Conservation (phyloP, 345 rosid genomes). For the Turnera subulata region DNA sequence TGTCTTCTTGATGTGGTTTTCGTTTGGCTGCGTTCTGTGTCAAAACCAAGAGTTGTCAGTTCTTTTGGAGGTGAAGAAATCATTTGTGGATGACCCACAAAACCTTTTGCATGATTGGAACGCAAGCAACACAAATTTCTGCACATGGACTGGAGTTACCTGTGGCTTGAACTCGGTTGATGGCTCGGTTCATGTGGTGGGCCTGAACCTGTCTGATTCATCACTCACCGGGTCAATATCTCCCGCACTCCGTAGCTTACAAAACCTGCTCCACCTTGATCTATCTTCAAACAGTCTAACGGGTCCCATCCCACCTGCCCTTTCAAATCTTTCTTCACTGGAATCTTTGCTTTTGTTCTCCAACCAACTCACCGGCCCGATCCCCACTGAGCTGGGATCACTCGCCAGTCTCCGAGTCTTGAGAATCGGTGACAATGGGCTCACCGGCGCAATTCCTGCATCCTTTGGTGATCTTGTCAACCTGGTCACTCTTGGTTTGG, state of each 20-base stretch:
- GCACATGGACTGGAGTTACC: slow-evolving; percentile 68
- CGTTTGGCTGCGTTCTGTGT: slow-evolving; percentile 17
- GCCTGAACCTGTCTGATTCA: slow-evolving; percentile 60
- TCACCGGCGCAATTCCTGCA: slow-evolving; percentile 64
- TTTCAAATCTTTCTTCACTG: slow-evolving; percentile 69
- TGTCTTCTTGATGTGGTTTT: slow-evolving; percentile 26
- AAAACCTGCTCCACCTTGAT: slow-evolving; percentile 82
- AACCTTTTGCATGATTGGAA: slow-evolving; percentile 56
- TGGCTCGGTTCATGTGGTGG: slow-evolving; percentile 37
- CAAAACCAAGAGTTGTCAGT: slow-evolving; percentile 33
- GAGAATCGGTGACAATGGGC: slow-evolving; percentile 80
- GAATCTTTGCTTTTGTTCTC: slow-evolving; percentile 78
- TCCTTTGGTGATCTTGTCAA: slow-evolving; percentile 53
- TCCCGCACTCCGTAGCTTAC: slow-evolving; percentile 55
- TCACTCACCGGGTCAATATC: slow-evolving; percentile 65
- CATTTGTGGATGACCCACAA: slow-evolving; percentile 32
- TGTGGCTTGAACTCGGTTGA: slow-evolving; percentile 38
- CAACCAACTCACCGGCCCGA: slow-evolving; percentile 77
- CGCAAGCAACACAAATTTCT: slow-evolving; percentile 40
- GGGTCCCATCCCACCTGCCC: slow-evolving; percentile 87
- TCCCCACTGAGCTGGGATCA: slow-evolving; percentile 68
- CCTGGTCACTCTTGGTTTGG: slow-evolving; percentile 60
- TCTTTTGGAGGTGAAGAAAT: slow-evolving; percentile 59
- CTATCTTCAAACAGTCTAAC: slow-evolving; percentile 73
- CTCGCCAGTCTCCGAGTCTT: slow-evolving; percentile 50